Evolutionary conservation across 2,329 filamentous ascomycete genomes (phyloP), one percentile per base, ranked within the genome.

Genomic region (Aspergillus neoniger): DNA sequence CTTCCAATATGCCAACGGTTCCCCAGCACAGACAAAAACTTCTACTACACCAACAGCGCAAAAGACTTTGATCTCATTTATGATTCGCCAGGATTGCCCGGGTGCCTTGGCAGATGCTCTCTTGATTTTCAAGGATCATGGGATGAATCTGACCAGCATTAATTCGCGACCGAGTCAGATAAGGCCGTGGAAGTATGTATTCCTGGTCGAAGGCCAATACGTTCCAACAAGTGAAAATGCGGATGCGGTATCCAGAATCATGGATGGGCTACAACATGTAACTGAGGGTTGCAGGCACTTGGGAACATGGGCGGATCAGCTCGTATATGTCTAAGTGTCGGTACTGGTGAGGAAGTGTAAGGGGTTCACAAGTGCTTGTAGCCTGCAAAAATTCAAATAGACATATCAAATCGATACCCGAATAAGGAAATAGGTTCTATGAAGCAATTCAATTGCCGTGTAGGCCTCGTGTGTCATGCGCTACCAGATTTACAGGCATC

Each of bases 201-300:
- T 98, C 79, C 93, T 98, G 72, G 88, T 97, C 30, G 94, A 98
- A 80, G 92, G 96, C 69, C 85, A 90, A 73, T 89, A 90, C 14
- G 61, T 64, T n/a, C 62, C 66, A 6, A 69, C 68, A 10, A 62
- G 61, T 21, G 66, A 72, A 53, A 70, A 70, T 57, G 63, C 63
- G 54, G 71, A 73, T 21, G 66, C 67, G 10, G 73, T 73, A 30
- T 58, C 71, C 6, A 64, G 66, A 8, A 69, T 78, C 47, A 62
- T 80, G 54, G 39, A 67, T 38, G 72, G 74, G 48, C 58, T 81
- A 49, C 64, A 64, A 19, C 59, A 66, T 51, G 76, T 74, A 48
- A 79, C 77, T 3, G 75, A 77, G 63, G 70, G 67, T 56, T 75
- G 76, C 65, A 72, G 74, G 58, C 67, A 79, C 56, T 49, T 77